These are phyloP conservation scores for Thalia dealbata DNA, from an alignment of 176 grass and related monocot genomes.

Conservation along the genomic window DNA sequence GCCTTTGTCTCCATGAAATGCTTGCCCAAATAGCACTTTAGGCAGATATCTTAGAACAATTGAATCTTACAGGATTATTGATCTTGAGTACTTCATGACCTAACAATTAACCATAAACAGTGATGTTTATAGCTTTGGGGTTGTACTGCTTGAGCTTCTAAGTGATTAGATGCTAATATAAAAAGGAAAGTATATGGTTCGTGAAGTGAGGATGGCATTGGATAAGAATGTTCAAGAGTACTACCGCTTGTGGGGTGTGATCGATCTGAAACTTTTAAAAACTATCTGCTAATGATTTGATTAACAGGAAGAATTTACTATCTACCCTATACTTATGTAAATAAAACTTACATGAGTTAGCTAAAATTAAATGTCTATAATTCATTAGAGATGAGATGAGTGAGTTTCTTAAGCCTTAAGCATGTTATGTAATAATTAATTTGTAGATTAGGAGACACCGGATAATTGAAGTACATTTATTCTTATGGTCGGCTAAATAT, in stretches of 20 bases:
- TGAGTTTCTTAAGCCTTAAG: no score
- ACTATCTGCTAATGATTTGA: no score
- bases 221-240: constrained; percentile 45
- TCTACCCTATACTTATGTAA: no score
- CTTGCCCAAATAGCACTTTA: no score
- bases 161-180: constrained; percentile 58
- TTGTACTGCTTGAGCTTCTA: constrained; percentile 66
- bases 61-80: constrained; percentile 44
- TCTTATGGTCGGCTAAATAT: no score
- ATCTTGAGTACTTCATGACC: constrained; percentile 89
- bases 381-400: no score
- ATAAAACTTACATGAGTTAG: no score
- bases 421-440: no score
- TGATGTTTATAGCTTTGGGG: constrained; percentile 79
- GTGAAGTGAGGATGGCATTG: constrained; percentile 39
- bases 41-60: background rate
- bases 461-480: no score
- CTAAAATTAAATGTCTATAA: no score
- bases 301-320: no score
- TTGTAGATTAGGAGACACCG: no score
- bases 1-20: constrained; percentile 6
- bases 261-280: constrained; percentile 47
- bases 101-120: constrained; percentile 73
- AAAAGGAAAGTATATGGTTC: constrained; percentile 67
- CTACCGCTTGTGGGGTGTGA: constrained; percentile 52